Percentiles rank a stretch among this genome's conserved stretches.
Evolutionary conservation across 1,284 basidiomycete species (phyloP).

Genomic region (Ganoderma lingzhi): DNA sequence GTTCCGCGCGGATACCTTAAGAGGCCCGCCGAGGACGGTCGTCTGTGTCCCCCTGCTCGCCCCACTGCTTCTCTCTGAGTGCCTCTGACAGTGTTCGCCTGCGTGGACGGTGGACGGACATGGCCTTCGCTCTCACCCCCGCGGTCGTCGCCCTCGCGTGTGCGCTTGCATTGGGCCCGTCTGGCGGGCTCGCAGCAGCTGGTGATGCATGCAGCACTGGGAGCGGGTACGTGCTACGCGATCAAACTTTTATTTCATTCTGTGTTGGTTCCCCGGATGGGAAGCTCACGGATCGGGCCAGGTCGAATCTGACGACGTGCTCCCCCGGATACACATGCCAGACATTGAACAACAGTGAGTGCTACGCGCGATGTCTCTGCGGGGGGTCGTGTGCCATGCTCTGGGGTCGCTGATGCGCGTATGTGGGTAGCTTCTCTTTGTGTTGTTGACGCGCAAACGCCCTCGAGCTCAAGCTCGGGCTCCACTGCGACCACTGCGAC

Average conservation of each 20-base stretch:
- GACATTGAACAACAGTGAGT: constrained; percentile 27
- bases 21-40: background rate
- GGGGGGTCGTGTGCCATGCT: background rate
- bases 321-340: constrained; percentile 28
- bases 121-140: constrained; percentile 12
- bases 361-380: background rate
- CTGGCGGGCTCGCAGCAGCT: constrained; percentile 14
- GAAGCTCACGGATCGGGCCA: constrained; percentile 10
- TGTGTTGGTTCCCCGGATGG: background rate
- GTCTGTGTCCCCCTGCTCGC: background rate
- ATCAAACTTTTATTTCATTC: background rate
- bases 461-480: constrained; percentile 41
- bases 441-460: constrained; percentile 14
- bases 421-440: constrained; percentile 22
- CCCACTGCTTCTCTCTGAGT: background rate
- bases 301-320: constrained; percentile 29
- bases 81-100: background rate
- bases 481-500: background rate
- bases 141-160: constrained; percentile 21
- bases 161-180: constrained; percentile 17
- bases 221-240: constrained; percentile 24
- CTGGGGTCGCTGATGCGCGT: background rate
- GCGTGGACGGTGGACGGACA: background rate
- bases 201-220: constrained; percentile 25
- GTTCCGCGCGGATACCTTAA: constrained; percentile 3